Conservation (phyloP, 2,329 filamentous ascomycete genomes). For the Verticillium nonalfalfae region DNA sequence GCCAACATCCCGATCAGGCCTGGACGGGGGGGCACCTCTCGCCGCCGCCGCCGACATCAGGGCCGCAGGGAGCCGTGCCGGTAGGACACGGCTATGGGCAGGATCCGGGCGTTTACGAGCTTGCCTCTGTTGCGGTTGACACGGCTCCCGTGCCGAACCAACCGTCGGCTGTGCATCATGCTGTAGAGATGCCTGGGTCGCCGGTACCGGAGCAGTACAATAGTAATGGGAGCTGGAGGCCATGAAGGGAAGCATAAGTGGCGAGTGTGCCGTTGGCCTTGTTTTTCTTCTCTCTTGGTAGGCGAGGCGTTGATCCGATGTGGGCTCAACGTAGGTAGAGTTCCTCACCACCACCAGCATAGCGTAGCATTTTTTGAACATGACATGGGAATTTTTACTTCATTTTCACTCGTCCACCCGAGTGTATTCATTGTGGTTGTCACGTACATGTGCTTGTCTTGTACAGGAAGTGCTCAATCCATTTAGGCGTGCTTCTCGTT, state of each 20-base stretch:
- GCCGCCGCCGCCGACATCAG: conserved; percentile 3
- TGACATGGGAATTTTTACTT: not conserved
- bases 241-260: not conserved
- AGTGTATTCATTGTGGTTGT: not conserved
- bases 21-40: not conserved
- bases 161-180: conserved; percentile 1
- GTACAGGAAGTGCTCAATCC: no score
- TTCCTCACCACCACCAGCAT: not conserved
- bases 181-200: conserved; percentile 10
- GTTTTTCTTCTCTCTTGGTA: not conserved
- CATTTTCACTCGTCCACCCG: not conserved
- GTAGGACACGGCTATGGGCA: not conserved
- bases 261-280: not conserved
- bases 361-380: not conserved
- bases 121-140: conserved; percentile 7
- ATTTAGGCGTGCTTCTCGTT: conserved; percentile 21
- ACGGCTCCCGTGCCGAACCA: not conserved
- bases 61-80: not conserved
- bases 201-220: not conserved
- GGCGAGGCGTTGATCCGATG: not conserved
- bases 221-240: not conserved
- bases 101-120: conserved; percentile 9
- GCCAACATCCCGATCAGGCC: not conserved
- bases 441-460: no score
- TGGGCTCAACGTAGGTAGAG: not conserved